Percentiles rank a stretch among this genome's conserved stretches.
phyloP scores from a whole-genome alignment of 306 rosid genomes.

The Vachellia pachyceras region DNA sequence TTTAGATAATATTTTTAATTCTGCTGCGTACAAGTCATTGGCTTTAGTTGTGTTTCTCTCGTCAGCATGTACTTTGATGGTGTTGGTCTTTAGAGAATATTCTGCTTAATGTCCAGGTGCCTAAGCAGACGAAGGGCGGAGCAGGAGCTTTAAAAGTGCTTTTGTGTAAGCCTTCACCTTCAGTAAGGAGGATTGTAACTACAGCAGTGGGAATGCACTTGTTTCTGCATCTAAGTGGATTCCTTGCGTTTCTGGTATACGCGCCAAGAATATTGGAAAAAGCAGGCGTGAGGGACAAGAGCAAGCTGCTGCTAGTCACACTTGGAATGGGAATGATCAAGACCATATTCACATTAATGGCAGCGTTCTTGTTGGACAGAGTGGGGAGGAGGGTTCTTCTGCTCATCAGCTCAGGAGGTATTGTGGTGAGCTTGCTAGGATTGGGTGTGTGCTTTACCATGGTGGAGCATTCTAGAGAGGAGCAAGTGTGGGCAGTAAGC shows the following conservation, averaged over 20 bases:
- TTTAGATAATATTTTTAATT: too few species aligned
- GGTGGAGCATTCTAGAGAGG: neutral
- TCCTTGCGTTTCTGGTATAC: neutral
- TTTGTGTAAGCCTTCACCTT: neutral
- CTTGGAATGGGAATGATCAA: neutral
- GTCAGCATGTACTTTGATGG: too few species aligned
- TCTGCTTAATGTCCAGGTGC: neutral
- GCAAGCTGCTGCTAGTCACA: neutral
- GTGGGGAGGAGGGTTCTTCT: neutral
- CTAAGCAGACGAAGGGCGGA: neutral
- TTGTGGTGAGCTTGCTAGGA: neutral
- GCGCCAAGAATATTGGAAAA: neutral
- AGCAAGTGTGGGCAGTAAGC: neutral
- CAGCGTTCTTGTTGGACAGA: neutral
- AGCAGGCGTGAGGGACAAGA: neutral
- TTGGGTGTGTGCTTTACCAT: neutral
- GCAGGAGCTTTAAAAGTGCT: neutral
- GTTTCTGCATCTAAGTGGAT: neutral
- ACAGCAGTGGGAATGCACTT: neutral
- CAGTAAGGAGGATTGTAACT: neutral
- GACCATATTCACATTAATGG: neutral
- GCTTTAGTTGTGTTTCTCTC: too few species aligned
- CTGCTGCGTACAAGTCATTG: too few species aligned
- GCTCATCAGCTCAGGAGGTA: neutral
- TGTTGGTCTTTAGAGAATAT: too few species aligned